Conservation (phyloP, 805 yeast genomes). For the Teunomyces pallodes region DNA sequence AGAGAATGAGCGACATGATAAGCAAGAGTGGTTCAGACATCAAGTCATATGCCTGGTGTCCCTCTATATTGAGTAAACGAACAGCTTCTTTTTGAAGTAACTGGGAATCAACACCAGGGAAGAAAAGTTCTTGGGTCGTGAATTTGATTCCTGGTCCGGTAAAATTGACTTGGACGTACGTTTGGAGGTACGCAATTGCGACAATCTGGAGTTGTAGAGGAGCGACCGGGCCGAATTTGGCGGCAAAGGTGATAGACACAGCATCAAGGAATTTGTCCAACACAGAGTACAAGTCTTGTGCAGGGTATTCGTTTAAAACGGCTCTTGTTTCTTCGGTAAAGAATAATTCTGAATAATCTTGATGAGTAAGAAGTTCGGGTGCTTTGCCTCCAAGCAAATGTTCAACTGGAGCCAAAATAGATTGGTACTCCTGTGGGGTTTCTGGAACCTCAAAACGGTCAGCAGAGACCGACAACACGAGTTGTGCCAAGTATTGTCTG, state of each 20-base stretch:
- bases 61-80: constrained; percentile 50
- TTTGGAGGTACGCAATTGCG: constrained; percentile 63
- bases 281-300: constrained; percentile 15
- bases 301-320: constrained; percentile 22
- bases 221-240: constrained; percentile 12
- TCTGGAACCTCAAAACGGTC: constrained; percentile 12
- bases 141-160: constrained; percentile 72
- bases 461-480: constrained; percentile 17
- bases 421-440: constrained; percentile 5
- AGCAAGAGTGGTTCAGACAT: constrained; percentile 35
- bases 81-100: constrained; percentile 31
- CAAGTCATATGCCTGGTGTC: constrained; percentile 67
- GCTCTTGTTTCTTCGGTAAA: constrained; percentile 12
- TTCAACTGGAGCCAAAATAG: constrained; percentile 15
- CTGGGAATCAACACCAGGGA: constrained; percentile 19
- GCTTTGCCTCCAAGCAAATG: constrained; percentile 25
- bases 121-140: constrained; percentile 29
- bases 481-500: constrained; percentile 17
- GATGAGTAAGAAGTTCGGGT: constrained; percentile 19
- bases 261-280: constrained; percentile 16
- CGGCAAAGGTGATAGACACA: constrained; percentile 8
- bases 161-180: constrained; percentile 71
- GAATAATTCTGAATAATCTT: constrained; percentile 16
- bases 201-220: constrained; percentile 29
- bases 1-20: constrained; percentile 26